Conservation (phyloP, 768 basidiomycete species). For the Asterophora parasitica region DNA sequence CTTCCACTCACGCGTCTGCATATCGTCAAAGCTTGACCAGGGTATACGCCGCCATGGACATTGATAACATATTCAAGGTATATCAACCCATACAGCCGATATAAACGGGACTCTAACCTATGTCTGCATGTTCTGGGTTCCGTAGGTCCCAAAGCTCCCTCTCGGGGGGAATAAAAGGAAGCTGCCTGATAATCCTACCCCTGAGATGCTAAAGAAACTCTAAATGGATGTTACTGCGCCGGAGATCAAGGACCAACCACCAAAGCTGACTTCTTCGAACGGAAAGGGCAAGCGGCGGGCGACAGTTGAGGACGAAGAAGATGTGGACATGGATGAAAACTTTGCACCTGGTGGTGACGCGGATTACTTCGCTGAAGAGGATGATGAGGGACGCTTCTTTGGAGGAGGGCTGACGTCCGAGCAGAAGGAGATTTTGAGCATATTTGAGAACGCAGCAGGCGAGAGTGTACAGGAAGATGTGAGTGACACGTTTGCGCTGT, state of each 20-base stretch:
- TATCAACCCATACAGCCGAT: background rate
- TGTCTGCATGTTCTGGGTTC: background rate
- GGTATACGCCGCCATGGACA: conserved; percentile 32
- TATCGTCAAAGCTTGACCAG: background rate
- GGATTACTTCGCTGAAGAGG: conserved; percentile 88
- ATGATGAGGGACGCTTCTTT: conserved; percentile 88
- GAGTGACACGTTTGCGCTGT: conserved; percentile 24
- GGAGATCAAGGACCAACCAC: conserved; percentile 6
- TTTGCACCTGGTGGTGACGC: conserved; percentile 87
- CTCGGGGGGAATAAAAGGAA: conserved; percentile 63
- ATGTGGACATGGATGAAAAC: conserved; percentile 39
- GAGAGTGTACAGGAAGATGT: conserved; percentile 68
- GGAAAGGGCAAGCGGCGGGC: conserved; percentile 29
- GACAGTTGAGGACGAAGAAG: conserved; percentile 62
- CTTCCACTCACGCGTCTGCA: background rate
- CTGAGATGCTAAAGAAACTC: conserved; percentile 82
- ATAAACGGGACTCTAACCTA: background rate
- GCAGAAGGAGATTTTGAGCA: conserved; percentile 93
- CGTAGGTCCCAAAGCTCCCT: conserved; percentile 65
- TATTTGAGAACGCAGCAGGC: conserved; percentile 76
- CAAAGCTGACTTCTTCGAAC: conserved; percentile 9
- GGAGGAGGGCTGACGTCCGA: conserved; percentile 90
- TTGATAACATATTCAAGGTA: conserved; percentile 52
- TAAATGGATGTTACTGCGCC: conserved; percentile 41
- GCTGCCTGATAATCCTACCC: conserved; percentile 70